Evolutionary conservation across 1,139 yeast genomes (phyloP).

Genomic region (Pneumocystis oryctolagi): DNA sequence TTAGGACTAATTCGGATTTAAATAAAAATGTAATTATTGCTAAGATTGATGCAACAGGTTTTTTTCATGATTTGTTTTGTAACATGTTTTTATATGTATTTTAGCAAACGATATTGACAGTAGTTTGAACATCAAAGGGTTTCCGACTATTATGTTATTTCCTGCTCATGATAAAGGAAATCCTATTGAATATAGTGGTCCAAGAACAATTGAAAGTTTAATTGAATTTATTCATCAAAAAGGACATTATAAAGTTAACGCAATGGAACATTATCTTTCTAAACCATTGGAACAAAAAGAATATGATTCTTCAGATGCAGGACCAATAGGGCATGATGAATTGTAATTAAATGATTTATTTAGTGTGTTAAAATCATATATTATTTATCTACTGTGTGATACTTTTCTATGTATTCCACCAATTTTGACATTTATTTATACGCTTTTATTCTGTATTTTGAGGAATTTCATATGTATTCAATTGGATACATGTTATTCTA

Average conservation of each 20-base stretch:
- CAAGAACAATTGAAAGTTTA: conserved; percentile 62
- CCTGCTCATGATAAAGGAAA: conserved; percentile 77
- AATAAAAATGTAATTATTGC: conserved; percentile 55
- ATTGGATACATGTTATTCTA: no score
- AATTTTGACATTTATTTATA: background rate
- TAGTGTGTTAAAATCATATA: background rate
- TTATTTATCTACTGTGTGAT: background rate
- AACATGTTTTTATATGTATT: background rate
- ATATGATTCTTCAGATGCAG: conserved; percentile 19
- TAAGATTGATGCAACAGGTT: conserved; percentile 56
- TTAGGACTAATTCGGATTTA: conserved; percentile 21
- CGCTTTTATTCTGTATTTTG: no score
- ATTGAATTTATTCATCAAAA: conserved; percentile 52
- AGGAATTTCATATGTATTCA: no score
- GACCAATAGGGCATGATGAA: conserved; percentile 9
- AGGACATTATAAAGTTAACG: conserved; percentile 42
- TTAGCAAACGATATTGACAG: conserved; percentile 64
- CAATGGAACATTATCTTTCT: background rate
- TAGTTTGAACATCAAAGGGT: conserved; percentile 53
- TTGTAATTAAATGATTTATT: background rate
- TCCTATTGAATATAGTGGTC: conserved; percentile 55
- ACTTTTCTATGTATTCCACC: background rate
- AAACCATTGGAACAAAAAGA: background rate
- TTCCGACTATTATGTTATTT: conserved; percentile 83
- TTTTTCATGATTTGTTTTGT: background rate